Evolutionary conservation across 768 basidiomycete genomes (phyloP).

Genomic region (Chalciporus sphaerocephalus): DNA sequence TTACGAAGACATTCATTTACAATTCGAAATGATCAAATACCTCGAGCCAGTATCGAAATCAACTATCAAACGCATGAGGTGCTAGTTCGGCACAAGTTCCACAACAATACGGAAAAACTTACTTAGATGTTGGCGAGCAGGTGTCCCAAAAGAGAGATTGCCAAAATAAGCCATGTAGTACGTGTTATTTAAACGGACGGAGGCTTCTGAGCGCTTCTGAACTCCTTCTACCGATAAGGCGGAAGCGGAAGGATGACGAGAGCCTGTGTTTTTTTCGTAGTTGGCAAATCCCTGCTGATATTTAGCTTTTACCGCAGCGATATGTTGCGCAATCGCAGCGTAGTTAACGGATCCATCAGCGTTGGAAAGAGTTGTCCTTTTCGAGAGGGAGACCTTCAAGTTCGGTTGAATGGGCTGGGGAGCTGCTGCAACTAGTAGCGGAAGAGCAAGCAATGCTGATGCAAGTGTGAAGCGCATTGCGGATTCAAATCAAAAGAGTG

Average conservation of each 20-base stretch:
- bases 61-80: conserved; percentile 2
- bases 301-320: background rate
- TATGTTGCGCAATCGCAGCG: background rate
- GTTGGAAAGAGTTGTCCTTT: conserved; percentile 3
- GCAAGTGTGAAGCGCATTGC: conserved; percentile 8
- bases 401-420: background rate
- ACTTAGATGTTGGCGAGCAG: background rate
- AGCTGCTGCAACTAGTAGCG: conserved; percentile 1
- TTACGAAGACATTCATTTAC: conserved; percentile 2
- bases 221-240: background rate
- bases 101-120: too few relatives aligned
- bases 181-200: background rate
- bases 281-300: conserved; percentile 2
- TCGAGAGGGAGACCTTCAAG: background rate
- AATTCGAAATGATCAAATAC: background rate
- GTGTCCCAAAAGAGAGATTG: conserved; percentile 7
- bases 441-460: background rate
- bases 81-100: background rate
- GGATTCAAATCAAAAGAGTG: background rate
- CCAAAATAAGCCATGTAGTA: conserved; percentile 4
- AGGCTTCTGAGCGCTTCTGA: background rate
- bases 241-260: background rate
- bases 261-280: conserved; percentile 4
- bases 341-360: background rate
- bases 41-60: conserved; percentile 27